Percentiles rank a stretch among this genome's conserved stretches.
These are phyloP conservation scores for Plenodomus tracheiphilus DNA, from an alignment of 2,329 filamentous ascomycete genomes.

Conservation along the genomic window DNA sequence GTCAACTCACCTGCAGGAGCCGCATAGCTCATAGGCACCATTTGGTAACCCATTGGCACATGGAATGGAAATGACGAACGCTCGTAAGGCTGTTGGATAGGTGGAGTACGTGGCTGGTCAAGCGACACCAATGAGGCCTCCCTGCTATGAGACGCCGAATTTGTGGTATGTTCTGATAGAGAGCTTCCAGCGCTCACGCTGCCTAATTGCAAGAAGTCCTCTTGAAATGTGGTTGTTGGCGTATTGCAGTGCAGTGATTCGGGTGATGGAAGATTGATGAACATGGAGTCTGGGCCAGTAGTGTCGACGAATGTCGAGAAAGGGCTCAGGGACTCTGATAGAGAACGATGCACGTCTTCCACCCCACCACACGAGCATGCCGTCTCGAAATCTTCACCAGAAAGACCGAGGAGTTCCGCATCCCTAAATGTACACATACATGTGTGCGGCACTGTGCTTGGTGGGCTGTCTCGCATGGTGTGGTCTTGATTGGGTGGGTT, in stretches of 20 bases:
- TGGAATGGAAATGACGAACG: neutral
- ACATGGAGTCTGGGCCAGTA: neutral
- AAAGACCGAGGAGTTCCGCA: no score
- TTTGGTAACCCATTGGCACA: neutral
- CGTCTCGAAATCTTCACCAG: neutral
- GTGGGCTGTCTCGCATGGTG: neutral
- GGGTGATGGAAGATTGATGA: neutral
- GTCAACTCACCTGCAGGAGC: neutral
- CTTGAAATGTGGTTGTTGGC: neutral
- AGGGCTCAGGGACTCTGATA: neutral
- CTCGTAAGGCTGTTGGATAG: neutral
- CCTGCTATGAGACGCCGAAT: neutral
- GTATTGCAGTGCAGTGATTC: neutral
- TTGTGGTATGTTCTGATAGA: neutral
- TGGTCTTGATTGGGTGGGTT: neutral
- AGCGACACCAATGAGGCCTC: neutral
- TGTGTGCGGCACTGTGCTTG: neutral
- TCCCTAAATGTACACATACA: neutral
- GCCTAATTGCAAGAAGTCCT: neutral
- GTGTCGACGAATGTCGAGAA: neutral
- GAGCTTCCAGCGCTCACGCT: neutral
- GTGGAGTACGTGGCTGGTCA: neutral
- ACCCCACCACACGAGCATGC: neutral
- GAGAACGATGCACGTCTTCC: neutral
- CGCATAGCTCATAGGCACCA: neutral